These are phyloP conservation scores for Nannochloropsis granulata DNA, from an alignment of 108 stramenopile genomes.

Conservation along the genomic window DNA sequence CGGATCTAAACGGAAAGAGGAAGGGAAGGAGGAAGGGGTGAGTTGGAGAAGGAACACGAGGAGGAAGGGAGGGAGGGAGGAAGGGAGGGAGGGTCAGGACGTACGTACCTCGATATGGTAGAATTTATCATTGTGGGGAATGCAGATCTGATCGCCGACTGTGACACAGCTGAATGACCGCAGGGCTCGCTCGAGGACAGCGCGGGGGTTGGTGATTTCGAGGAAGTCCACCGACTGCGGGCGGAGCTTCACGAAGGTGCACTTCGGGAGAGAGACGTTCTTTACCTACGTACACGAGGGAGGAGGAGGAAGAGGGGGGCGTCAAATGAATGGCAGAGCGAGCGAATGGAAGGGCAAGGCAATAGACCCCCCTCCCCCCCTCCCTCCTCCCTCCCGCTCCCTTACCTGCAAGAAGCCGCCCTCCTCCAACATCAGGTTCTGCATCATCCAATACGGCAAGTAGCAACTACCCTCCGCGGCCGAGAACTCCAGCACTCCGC, in stretches of 20 bases:
- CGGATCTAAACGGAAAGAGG: not conserved
- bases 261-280: slow-evolving; percentile 60
- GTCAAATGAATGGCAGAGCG: no score
- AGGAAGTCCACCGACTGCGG: slow-evolving; percentile 97
- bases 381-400: not conserved
- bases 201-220: slow-evolving; percentile 94
- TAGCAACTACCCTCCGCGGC: slow-evolving; percentile 92
- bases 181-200: slow-evolving; percentile 85
- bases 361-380: no score
- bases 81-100: not conserved
- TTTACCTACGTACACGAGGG: slow-evolving; percentile 29
- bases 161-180: slow-evolving; percentile 93
- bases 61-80: not conserved
- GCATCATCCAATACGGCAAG: slow-evolving; percentile 99
- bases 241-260: slow-evolving; percentile 90
- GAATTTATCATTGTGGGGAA: slow-evolving; percentile 73
- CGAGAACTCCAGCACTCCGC: slow-evolving; percentile 97
- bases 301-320: no score
- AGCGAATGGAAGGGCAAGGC: no score
- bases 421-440: slow-evolving; percentile 51
- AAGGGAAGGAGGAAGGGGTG: not conserved
- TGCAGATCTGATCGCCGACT: slow-evolving; percentile 83
- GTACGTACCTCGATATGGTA: not conserved
- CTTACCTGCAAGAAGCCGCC: not conserved
- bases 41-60: not conserved